Evolutionary conservation across 805 yeast genomes (phyloP).

Genomic region (Yarrowia alimentaria): DNA sequence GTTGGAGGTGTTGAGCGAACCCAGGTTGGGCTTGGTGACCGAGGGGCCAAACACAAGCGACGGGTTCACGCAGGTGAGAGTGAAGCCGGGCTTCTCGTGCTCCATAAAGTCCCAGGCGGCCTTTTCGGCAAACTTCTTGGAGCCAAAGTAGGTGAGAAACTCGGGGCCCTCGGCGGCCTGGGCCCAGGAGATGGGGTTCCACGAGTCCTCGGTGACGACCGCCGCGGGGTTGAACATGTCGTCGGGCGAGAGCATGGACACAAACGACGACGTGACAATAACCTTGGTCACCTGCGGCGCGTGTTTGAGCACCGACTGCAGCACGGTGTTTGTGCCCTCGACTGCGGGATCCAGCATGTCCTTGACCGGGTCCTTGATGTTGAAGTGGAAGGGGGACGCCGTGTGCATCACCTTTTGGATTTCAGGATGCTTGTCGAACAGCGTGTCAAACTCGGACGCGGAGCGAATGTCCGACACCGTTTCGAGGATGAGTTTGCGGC

Average conservation of each 20-base stretch:
- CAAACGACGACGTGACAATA: conserved; percentile 51
- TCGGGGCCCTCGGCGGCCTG: conserved; percentile 28
- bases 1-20: conserved; percentile 41
- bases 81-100: conserved; percentile 36
- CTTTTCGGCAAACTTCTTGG: conserved; percentile 57
- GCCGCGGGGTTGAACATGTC: conserved; percentile 32
- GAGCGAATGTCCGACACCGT: conserved; percentile 38
- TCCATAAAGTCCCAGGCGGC: conserved; percentile 53
- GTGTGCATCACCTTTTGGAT: conserved; percentile 44
- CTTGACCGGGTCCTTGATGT: conserved; percentile 42
- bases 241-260: conserved; percentile 44
- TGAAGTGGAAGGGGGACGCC: conserved; percentile 43
- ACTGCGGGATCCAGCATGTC: conserved; percentile 51
- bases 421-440: conserved; percentile 44
- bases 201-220: conserved; percentile 39
- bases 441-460: conserved; percentile 48
- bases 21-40: conserved; percentile 35
- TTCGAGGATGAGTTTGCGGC: conserved; percentile 35
- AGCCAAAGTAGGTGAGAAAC: conserved; percentile 37
- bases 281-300: conserved; percentile 42
- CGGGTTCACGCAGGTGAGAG: conserved; percentile 37
- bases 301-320: conserved; percentile 43
- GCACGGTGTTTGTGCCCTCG: conserved; percentile 48
- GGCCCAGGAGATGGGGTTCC: conserved; percentile 43
- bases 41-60: conserved; percentile 40